phyloP scores from a whole-genome alignment of 1,284 basidiomycete species.

The Fomitopsis schrenkii region DNA sequence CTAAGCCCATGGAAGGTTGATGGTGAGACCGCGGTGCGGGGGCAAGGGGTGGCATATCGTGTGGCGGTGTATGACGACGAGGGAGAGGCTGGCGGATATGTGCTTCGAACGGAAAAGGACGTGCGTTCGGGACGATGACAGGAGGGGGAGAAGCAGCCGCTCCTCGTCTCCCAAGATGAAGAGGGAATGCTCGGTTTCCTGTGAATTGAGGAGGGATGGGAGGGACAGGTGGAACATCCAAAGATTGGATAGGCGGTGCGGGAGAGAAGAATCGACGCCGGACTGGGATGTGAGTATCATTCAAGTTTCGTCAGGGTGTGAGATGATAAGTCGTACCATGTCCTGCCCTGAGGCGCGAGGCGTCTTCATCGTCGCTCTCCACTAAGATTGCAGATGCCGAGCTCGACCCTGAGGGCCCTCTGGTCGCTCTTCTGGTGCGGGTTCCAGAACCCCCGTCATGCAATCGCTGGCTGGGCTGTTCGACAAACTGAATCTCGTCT shows the following conservation, averaged over 20 bases:
- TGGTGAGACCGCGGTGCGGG: constrained; percentile 48
- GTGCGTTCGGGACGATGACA: constrained; percentile 35
- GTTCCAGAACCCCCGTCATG: neutral
- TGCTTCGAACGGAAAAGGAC: constrained; percentile 44
- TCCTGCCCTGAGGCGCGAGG: constrained; percentile 13
- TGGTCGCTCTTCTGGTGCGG: neutral
- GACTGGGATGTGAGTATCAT: constrained; percentile 2
- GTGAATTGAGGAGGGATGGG: constrained; percentile 34
- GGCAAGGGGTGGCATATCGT: constrained; percentile 21
- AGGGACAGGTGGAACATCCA: constrained; percentile 28
- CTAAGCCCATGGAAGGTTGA: constrained; percentile 56
- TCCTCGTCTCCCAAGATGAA: constrained; percentile 10
- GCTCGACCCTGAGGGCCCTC: neutral
- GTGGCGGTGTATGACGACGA: constrained; percentile 16
- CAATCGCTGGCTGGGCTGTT: constrained; percentile 7
- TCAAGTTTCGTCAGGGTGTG: neutral
- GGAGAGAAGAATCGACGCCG: constrained; percentile 36
- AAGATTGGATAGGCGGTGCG: constrained; percentile 31
- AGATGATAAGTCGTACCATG: constrained; percentile 17
- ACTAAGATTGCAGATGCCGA: constrained; percentile 26
- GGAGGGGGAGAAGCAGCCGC: constrained; percentile 12
- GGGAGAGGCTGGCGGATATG: constrained; percentile 18
- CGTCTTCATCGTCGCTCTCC: constrained; percentile 42
- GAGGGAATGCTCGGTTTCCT: constrained; percentile 18
- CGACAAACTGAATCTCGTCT: constrained; percentile 23